Evolutionary conservation across 164 flowering plant genomes (phyloP).

Genomic region (Chloranthus sessilifolius): DNA sequence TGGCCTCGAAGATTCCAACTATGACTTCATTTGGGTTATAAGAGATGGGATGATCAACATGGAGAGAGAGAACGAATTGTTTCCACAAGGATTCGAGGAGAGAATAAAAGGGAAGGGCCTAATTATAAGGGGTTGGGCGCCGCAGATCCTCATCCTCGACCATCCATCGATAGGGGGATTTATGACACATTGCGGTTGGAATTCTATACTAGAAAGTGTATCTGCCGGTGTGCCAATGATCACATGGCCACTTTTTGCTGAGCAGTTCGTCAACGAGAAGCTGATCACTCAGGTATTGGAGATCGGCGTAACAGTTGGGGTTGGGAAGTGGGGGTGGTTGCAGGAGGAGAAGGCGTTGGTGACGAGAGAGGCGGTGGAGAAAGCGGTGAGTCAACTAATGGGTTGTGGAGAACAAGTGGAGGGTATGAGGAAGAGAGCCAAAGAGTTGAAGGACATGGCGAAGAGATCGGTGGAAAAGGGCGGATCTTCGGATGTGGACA

Average conservation of each 20-base stretch:
- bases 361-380: conserved; percentile 7
- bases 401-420: conserved; percentile 10
- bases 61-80: conserved; percentile 6
- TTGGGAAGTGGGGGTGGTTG: background rate
- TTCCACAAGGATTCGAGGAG: conserved; percentile 16
- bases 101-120: conserved; percentile 15
- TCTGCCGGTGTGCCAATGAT: conserved; percentile 18
- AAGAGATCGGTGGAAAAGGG: conserved; percentile 5
- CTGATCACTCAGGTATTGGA: conserved; percentile 9
- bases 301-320: conserved; percentile 7
- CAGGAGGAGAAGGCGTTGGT: background rate
- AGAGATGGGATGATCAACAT: too few relatives aligned
- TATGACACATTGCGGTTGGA: conserved; percentile 24
- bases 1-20: conserved; percentile 32
- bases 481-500: background rate
- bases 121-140: conserved; percentile 24
- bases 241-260: conserved; percentile 19
- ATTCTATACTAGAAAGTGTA: conserved; percentile 24
- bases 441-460: conserved; percentile 1
- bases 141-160: conserved; percentile 21
- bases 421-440: conserved; percentile 10
- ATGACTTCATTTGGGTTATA: conserved; percentile 43
- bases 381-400: conserved; percentile 10
- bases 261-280: conserved; percentile 20
- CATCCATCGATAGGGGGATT: conserved; percentile 27